These are phyloP conservation scores for Huntiella savannae DNA, from an alignment of 2,329 filamentous ascomycete genomes.

Conservation along the genomic window DNA sequence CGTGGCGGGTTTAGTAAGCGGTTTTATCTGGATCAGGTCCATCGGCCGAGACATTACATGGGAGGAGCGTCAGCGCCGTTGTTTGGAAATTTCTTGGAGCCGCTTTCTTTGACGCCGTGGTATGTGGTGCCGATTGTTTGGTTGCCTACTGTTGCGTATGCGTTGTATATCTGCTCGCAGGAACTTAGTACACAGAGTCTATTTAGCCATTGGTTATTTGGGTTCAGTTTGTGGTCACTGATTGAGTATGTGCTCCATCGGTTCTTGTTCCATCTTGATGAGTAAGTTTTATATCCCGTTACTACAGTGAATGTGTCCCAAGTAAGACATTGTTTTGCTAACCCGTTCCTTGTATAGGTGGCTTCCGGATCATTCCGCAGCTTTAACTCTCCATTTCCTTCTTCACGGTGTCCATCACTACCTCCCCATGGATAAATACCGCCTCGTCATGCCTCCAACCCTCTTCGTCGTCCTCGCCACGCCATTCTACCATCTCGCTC, in stretches of 20 bases:
- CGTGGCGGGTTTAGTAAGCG: slow-evolving; percentile 72
- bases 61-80: slow-evolving; percentile 81
- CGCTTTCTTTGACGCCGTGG: slow-evolving; percentile 89
- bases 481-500: slow-evolving; percentile 86
- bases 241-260: slow-evolving; percentile 80
- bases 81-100: slow-evolving; percentile 97
- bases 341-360: slow-evolving; percentile 32
- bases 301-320: not conserved
- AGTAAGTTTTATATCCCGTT: slow-evolving; percentile 34
- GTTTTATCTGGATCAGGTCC: slow-evolving; percentile 95
- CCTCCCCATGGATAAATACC: slow-evolving; percentile 95
- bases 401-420: slow-evolving; percentile 97
- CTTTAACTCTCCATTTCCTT: slow-evolving; percentile 72
- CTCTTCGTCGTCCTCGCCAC: slow-evolving; percentile 67
- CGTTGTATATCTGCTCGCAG: slow-evolving; percentile 42
- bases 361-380: slow-evolving; percentile 80
- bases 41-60: slow-evolving; percentile 87
- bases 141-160: slow-evolving; percentile 64
- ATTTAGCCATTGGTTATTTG: slow-evolving; percentile 44
- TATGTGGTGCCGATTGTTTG: slow-evolving; percentile 72
- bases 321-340: slow-evolving; percentile 14
- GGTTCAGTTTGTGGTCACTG: slow-evolving; percentile 68
- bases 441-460: slow-evolving; percentile 89
- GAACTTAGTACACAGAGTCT: slow-evolving; percentile 30
- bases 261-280: slow-evolving; percentile 83